Conservation (phyloP, 495 filamentous ascomycete species). For the Penicillium odoratum region DNA sequence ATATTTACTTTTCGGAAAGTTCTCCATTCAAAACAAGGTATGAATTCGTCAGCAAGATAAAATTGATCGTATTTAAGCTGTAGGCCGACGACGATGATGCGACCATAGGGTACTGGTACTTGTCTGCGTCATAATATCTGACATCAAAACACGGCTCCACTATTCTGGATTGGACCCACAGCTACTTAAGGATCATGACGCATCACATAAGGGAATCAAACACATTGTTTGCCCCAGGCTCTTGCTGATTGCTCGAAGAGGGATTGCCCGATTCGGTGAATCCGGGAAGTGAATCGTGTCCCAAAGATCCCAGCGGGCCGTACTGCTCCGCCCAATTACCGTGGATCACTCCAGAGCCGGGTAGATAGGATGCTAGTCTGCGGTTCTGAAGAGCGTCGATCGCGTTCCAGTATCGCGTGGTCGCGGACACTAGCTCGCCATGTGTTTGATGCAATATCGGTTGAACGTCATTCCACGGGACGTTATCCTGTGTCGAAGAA, state of each 20-base stretch:
- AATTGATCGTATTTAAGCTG: neutral
- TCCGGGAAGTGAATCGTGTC: conserved; percentile 4
- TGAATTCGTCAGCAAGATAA: neutral
- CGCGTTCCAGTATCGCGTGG: conserved; percentile 13
- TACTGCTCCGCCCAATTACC: conserved; percentile 7
- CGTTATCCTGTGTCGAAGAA: conserved; percentile 13
- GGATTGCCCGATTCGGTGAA: conserved; percentile 9
- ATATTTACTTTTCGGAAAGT: neutral
- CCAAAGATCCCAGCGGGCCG: conserved; percentile 6
- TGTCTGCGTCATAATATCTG: neutral
- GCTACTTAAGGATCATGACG: neutral
- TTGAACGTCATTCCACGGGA: conserved; percentile 19
- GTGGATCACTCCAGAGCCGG: conserved; percentile 16
- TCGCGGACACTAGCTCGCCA: conserved; percentile 13
- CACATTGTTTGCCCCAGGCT: neutral
- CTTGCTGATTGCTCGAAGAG: neutral
- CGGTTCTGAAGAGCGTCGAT: conserved; percentile 13
- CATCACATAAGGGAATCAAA: conserved; percentile 1
- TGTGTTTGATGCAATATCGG: conserved; percentile 13
- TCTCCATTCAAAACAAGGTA: neutral
- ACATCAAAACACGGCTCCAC: neutral
- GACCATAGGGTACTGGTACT: neutral
- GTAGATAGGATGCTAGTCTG: conserved; percentile 17
- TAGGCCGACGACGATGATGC: neutral
- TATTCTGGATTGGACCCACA: neutral